Base-by-base conservation (phyloP, 345 rosid genomes). In the Schrenkiella parvula region DNA sequence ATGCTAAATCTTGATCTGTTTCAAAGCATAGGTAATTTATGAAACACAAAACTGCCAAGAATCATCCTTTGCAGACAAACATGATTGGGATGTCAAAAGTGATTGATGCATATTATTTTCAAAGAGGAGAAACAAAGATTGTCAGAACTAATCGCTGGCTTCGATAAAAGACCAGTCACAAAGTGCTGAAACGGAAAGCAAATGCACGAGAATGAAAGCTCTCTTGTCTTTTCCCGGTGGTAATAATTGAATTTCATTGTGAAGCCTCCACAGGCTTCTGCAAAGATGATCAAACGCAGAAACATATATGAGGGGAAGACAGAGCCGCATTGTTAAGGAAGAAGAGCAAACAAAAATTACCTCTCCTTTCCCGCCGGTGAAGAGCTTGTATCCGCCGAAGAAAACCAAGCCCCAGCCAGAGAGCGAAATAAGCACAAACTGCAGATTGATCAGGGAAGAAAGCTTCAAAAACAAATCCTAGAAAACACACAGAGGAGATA, bases 361-460 rank as follows among this genome's bases (percentile, higher is more conserved):
- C 93, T 88, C 87, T 55, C 28, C 52, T 43, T 78, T 73, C 48
- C 86, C 91, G 21, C 82, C 44, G 2, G 85, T 64, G 64, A 78
- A 76, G 58, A 80, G 73, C 75, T 85, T 85, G 85, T 82, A 89
- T 28, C 82, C 84, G 32, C 86, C 67, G 81, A 42, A 84, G 84
- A 85, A n/a, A 52, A 84, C 76, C 39, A 79, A 60, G 34, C 86
- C 90, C 90, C 91, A 85, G 13, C 88, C 91, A 46, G 91, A 69
- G 14, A 87, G 78, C 10, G 91, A 89, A 31, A 84, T 80, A 19
- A 89, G 82, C 56, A 89, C 91, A 74, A 87, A 89, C 91, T 88
- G 87, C 80, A 71, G 15, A 60, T 58, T 18, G 12, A 9, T 35
- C 17, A 55, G 23, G 25, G 46, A 66, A 48, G 55, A 66, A 3